A percentile compares a stretch with the other conserved stretches of the same genome.
Evolutionary conservation across 2,329 filamentous ascomycete species (phyloP).

Genomic region (Cercospora janseana): DNA sequence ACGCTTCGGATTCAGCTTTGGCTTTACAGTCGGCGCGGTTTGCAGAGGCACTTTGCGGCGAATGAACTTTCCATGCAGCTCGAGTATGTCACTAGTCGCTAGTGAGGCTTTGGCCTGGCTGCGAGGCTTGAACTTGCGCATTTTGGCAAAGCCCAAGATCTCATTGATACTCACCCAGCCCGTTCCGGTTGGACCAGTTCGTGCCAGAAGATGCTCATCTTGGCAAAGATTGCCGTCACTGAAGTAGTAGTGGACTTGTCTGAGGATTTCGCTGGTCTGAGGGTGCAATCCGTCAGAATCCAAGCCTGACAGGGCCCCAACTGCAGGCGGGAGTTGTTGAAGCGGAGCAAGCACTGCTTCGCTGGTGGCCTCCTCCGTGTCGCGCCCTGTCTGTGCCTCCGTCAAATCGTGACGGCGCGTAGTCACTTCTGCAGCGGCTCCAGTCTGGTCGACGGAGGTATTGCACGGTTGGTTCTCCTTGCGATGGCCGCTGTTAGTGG

Average conservation of each 20-base stretch:
- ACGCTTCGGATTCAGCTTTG: slow-evolving; percentile 24
- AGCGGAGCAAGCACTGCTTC: neutral
- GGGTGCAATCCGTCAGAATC: slow-evolving; percentile 16
- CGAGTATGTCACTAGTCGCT: slow-evolving; percentile 43
- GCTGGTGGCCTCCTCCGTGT: too few species aligned
- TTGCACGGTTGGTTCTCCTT: too few species aligned
- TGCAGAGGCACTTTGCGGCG: slow-evolving; percentile 44
- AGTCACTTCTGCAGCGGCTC: too few species aligned
- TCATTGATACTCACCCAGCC: slow-evolving; percentile 44
- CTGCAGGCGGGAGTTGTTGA: neutral
- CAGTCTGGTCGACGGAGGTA: too few species aligned
- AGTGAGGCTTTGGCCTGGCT: slow-evolving; percentile 43
- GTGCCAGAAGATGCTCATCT: slow-evolving; percentile 46
- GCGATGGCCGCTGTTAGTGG: neutral
- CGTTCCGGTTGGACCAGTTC: slow-evolving; percentile 43
- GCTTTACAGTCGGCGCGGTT: slow-evolving; percentile 29
- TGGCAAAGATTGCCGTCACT: slow-evolving; percentile 48
- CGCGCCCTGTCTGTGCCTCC: too few species aligned
- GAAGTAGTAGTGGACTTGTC: slow-evolving; percentile 52
- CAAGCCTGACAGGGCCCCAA: neutral
- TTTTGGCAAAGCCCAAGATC: slow-evolving; percentile 47
- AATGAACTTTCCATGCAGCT: slow-evolving; percentile 46
- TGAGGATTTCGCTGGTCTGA: slow-evolving; percentile 30
- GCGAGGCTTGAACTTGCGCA: slow-evolving; percentile 46
- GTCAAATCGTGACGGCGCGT: too few species aligned